These are phyloP conservation scores for Claviceps lovelessii DNA, from an alignment of 2,329 filamentous ascomycete genomes.

Conservation along the genomic window DNA sequence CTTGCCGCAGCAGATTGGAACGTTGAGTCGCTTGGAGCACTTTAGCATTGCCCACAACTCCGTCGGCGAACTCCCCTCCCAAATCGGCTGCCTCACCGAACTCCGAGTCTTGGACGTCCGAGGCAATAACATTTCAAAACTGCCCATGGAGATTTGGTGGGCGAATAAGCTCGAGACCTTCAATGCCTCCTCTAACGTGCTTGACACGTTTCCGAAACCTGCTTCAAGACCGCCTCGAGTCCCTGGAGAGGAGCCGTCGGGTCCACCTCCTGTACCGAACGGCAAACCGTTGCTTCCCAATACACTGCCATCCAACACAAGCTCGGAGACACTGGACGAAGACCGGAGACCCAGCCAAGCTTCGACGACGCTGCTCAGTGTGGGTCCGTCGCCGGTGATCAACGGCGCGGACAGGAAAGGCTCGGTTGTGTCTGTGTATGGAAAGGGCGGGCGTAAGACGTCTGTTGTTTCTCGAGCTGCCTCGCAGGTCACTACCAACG, in stretches of 20 bases:
- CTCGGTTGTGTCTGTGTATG: slow-evolving; percentile 69
- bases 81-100: slow-evolving; percentile 78
- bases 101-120: slow-evolving; percentile 75
- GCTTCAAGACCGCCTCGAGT: slow-evolving; percentile 52
- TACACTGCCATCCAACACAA: slow-evolving; percentile 46
- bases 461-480: slow-evolving; percentile 60
- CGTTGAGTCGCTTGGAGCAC: slow-evolving; percentile 68
- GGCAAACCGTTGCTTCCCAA: slow-evolving; percentile 27
- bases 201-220: slow-evolving; percentile 82
- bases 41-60: slow-evolving; percentile 91
- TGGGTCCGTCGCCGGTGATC: slow-evolving; percentile 56
- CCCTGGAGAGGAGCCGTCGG: slow-evolving; percentile 33
- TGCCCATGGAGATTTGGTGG: slow-evolving; percentile 94
- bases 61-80: slow-evolving; percentile 66
- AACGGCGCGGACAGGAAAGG: slow-evolving; percentile 54
- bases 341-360: slow-evolving; percentile 69
- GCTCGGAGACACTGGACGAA: slow-evolving; percentile 61
- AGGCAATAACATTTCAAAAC: slow-evolving; percentile 79
- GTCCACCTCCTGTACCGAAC: slow-evolving; percentile 22
- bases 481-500: slow-evolving; percentile 31
- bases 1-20: slow-evolving; percentile 72
- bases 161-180: slow-evolving; percentile 79
- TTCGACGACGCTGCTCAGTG: slow-evolving; percentile 60
- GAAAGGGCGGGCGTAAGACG: slow-evolving; percentile 68
- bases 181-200: slow-evolving; percentile 88